Conservation (phyloP, 2,329 filamentous ascomycete genomes). For the Colletotrichum salicis region DNA sequence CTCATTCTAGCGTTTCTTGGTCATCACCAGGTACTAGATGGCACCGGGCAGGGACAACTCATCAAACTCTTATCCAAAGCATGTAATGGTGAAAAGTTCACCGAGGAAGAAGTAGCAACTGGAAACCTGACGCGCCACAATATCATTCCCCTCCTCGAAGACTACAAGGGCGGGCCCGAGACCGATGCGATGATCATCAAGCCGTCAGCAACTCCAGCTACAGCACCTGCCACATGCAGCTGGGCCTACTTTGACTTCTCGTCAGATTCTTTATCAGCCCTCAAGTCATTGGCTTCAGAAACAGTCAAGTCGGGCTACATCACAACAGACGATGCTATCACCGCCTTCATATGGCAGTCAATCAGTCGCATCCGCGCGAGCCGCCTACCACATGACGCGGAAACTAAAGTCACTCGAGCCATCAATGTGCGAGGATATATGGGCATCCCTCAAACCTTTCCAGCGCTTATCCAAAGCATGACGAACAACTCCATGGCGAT, state of each 20-base stretch:
- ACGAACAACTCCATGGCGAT: constrained; percentile 49
- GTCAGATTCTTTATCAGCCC: constrained; percentile 44
- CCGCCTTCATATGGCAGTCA: constrained; percentile 61
- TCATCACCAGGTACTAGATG: constrained; percentile 63
- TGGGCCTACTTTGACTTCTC: constrained; percentile 60
- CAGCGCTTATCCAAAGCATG: constrained; percentile 60
- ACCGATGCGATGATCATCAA: constrained; percentile 35
- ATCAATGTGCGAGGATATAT: constrained; percentile 59
- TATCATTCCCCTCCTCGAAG: constrained; percentile 52
- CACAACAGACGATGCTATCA: constrained; percentile 65
- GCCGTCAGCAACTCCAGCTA: background rate
- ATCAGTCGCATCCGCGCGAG: constrained; percentile 52
- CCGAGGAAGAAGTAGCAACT: constrained; percentile 51
- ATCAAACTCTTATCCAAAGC: constrained; percentile 61
- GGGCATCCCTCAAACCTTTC: constrained; percentile 54
- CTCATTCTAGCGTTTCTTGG: constrained; percentile 60
- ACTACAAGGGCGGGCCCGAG: constrained; percentile 47
- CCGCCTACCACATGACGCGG: constrained; percentile 41
- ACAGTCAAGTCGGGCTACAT: constrained; percentile 48
- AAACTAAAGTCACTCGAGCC: constrained; percentile 53
- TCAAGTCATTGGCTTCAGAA: constrained; percentile 53
- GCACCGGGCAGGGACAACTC: constrained; percentile 58
- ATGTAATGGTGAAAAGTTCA: constrained; percentile 57
- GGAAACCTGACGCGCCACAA: constrained; percentile 54
- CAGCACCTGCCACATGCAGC: background rate